Evolutionary conservation across 129 eudicot genomes (phyloP).

Genomic region (Erigeron canadensis): DNA sequence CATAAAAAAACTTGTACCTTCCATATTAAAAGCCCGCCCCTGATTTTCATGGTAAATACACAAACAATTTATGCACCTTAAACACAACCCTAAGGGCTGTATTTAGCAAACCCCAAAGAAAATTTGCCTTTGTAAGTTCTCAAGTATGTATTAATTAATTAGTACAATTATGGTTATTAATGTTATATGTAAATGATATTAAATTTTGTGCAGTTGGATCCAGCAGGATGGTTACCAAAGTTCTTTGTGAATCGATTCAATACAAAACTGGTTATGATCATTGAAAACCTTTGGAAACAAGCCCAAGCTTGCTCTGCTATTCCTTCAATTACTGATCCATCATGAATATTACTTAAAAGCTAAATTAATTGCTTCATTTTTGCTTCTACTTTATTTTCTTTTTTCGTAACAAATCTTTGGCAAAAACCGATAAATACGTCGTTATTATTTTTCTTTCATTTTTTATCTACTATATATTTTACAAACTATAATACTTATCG

Average conservation of each 20-base stretch:
- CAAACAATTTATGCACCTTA: too few relatives aligned
- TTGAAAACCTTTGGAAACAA: conserved; percentile 87
- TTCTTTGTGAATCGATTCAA: conserved; percentile 96
- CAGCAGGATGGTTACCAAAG: conserved; percentile 98
- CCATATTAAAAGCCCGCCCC: too few relatives aligned
- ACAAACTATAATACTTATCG: background rate
- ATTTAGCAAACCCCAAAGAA: too few relatives aligned
- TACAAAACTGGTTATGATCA: conserved; percentile 93
- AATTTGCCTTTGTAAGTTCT: too few relatives aligned
- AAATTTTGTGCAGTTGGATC: conserved; percentile 64
- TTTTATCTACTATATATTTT: background rate
- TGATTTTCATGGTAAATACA: too few relatives aligned
- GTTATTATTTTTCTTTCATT: background rate
- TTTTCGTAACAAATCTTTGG: conserved; percentile 18
- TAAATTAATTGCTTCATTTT: background rate
- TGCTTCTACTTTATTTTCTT: background rate
- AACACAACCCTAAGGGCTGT: too few relatives aligned
- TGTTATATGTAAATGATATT: background rate
- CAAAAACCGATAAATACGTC: background rate
- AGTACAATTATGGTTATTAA: background rate
- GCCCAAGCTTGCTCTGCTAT: conserved; percentile 61
- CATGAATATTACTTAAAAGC: conserved; percentile 25
- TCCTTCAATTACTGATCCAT: conserved; percentile 33
- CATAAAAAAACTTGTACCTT: too few relatives aligned
- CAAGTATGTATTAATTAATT: too few relatives aligned